A percentile compares a stretch with the other conserved stretches of the same genome.
Conservation (phyloP, 305 asterid species). For the Plantago rigida region DNA sequence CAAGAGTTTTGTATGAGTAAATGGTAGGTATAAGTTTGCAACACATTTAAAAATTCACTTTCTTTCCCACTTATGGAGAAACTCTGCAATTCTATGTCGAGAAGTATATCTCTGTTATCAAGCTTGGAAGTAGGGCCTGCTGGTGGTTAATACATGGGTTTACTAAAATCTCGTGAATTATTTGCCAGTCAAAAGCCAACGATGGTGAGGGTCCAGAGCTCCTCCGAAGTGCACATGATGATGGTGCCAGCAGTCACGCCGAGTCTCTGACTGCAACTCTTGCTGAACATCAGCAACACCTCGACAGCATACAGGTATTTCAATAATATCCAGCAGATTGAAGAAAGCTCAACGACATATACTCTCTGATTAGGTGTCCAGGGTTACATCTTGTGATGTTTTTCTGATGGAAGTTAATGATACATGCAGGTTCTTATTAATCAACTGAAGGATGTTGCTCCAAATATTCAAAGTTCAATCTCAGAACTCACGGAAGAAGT, state of each 20-base stretch:
- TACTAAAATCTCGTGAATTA: slow-evolving; percentile 11
- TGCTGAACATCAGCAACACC: slow-evolving; percentile 84
- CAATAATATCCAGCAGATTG: too few species aligned
- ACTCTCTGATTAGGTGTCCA: slow-evolving; percentile 7
- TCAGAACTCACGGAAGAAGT: slow-evolving; percentile 84
- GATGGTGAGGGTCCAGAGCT: slow-evolving; percentile 96
- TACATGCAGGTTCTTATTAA: slow-evolving; percentile 75
- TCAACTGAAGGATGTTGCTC: slow-evolving; percentile 94
- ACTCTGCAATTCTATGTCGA: neutral
- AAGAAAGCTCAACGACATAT: slow-evolving; percentile 8
- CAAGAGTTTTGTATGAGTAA: neutral
- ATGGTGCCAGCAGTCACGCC: slow-evolving; percentile 70
- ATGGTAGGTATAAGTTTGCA: neutral
- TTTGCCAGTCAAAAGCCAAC: slow-evolving; percentile 72
- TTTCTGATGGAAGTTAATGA: slow-evolving; percentile 23
- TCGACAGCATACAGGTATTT: slow-evolving; percentile 86
- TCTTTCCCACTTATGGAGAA: neutral
- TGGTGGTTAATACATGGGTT: slow-evolving; percentile 18
- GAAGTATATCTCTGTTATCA: neutral
- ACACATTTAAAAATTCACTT: neutral
- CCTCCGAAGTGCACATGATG: slow-evolving; percentile 58
- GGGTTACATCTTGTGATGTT: neutral
- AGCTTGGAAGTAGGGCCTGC: slow-evolving; percentile 15
- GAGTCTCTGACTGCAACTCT: slow-evolving; percentile 85
- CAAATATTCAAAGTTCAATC: slow-evolving; percentile 78